Evolutionary conservation across 768 basidiomycete genomes (phyloP).

Genomic region (Boletus vermiculosoides): DNA sequence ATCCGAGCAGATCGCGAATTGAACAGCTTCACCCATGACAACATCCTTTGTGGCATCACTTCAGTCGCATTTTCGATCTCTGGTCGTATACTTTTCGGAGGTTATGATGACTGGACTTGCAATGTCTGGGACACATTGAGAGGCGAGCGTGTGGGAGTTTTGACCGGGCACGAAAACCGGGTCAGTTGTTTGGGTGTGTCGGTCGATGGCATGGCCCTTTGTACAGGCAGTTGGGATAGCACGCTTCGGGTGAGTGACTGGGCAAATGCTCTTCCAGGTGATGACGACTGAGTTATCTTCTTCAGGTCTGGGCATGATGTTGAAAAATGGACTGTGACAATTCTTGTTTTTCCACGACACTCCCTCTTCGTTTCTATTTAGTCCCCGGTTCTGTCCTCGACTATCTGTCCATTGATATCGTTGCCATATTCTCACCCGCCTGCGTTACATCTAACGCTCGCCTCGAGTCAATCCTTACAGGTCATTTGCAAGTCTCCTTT

Average conservation of each 20-base stretch:
- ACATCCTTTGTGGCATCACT: conserved; percentile 98
- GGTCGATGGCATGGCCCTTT: conserved; percentile 96
- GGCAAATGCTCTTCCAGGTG: not conserved
- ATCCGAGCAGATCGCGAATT: conserved; percentile 97
- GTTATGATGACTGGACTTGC: conserved; percentile 99
- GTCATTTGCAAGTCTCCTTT: conserved; percentile 38
- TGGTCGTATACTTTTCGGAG: conserved; percentile 95
- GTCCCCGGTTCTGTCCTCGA: conserved; percentile 18
- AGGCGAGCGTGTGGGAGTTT: conserved; percentile 95
- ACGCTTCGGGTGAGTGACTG: conserved; percentile 75
- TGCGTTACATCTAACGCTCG: conserved; percentile 44
- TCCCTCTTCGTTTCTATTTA: conserved; percentile 26
- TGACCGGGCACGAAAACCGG: conserved; percentile 97
- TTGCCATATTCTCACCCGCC: conserved; percentile 54
- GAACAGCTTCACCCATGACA: conserved; percentile 97
- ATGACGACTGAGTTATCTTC: conserved; percentile 12
- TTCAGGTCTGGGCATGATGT: conserved; percentile 81
- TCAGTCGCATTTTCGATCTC: conserved; percentile 99
- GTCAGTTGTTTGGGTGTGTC: conserved; percentile 96
- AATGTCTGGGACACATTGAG: conserved; percentile 99
- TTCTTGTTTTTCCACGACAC: conserved; percentile 26
- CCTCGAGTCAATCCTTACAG: conserved; percentile 65
- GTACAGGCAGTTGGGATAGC: conserved; percentile 98
- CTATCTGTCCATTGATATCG: conserved; percentile 49
- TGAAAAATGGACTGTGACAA: conserved; percentile 23